phyloP scores from a whole-genome alignment of 2,329 filamentous ascomycete genomes.

The Trichoderma pleuroti region DNA sequence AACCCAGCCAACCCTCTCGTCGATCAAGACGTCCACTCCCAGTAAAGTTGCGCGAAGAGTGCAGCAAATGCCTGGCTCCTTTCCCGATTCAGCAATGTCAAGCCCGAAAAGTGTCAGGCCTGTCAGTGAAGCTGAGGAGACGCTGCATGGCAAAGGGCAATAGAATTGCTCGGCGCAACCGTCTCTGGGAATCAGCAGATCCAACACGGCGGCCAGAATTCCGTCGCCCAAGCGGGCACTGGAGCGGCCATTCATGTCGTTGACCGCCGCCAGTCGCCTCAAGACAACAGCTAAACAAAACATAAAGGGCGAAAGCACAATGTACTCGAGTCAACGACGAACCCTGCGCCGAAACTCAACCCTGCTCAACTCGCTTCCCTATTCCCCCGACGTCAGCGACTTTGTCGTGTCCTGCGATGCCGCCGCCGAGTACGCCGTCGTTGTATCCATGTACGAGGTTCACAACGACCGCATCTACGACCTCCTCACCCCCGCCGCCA shows the following conservation, averaged over 20 bases:
- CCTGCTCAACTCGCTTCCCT: constrained; percentile 61
- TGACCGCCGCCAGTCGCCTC: constrained; percentile 43
- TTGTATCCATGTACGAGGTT: constrained; percentile 98
- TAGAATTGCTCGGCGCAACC: constrained; percentile 30
- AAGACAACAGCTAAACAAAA: constrained; percentile 48
- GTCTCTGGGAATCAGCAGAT: constrained; percentile 20
- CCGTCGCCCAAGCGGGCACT: constrained; percentile 35
- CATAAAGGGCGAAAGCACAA: constrained; percentile 49
- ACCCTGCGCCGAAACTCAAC: constrained; percentile 55
- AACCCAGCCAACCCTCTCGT: constrained; percentile 37
- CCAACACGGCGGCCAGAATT: constrained; percentile 25
- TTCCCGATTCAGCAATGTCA: constrained; percentile 28
- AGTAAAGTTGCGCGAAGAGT: not conserved
- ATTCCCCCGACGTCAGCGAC: constrained; percentile 69
- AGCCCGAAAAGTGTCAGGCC: constrained; percentile 46
- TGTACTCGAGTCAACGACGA: constrained; percentile 52
- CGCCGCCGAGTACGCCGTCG: constrained; percentile 75
- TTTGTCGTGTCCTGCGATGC: constrained; percentile 58
- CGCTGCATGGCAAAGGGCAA: constrained; percentile 26
- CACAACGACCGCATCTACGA: constrained; percentile 99
- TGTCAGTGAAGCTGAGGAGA: constrained; percentile 33
- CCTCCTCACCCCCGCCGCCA: constrained; percentile 65
- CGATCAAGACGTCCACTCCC: constrained; percentile 26
- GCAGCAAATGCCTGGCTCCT: constrained; percentile 28
- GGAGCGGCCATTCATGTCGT: constrained; percentile 38